Evolutionary conservation across 2,329 filamentous ascomycete species (phyloP).

Genomic region (Pestalotiopsis sp.): DNA sequence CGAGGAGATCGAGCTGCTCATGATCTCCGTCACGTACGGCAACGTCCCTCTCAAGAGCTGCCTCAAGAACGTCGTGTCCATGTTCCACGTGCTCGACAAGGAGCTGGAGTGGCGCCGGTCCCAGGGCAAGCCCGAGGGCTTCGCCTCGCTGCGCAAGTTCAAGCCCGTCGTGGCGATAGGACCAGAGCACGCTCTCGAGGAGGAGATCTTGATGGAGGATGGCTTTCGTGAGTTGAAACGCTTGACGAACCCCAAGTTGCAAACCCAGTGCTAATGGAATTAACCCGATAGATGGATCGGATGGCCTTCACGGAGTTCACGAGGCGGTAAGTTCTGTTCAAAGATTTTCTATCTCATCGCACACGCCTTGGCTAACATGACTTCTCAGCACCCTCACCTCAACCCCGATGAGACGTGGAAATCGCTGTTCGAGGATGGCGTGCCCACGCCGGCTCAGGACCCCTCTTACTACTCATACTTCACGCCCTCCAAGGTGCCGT

Average conservation of each 20-base stretch:
- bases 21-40: constrained; percentile 90
- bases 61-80: constrained; percentile 81
- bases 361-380: not conserved
- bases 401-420: constrained; percentile 76
- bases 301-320: constrained; percentile 79
- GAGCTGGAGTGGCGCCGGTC: constrained; percentile 82
- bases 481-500: constrained; percentile 70
- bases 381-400: constrained; percentile 67
- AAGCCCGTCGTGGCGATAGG: constrained; percentile 89
- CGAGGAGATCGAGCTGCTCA: constrained; percentile 82
- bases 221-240: constrained; percentile 74
- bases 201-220: constrained; percentile 78
- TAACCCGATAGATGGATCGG: constrained; percentile 71
- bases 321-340: constrained; percentile 51
- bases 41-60: constrained; percentile 90
- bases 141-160: constrained; percentile 68
- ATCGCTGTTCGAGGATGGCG: constrained; percentile 59
- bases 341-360: no score
- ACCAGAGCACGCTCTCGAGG: constrained; percentile 81
- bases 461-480: constrained; percentile 64
- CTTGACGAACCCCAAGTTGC: not conserved
- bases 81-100: constrained; percentile 91
- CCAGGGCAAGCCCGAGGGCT: constrained; percentile 69
- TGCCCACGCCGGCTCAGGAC: constrained; percentile 34
- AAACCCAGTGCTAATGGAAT: no score